Percentiles rank a stretch among this genome's conserved stretches.
phyloP scores from a whole-genome alignment of 306 rosid genomes.

The Abrus precatorius region DNA sequence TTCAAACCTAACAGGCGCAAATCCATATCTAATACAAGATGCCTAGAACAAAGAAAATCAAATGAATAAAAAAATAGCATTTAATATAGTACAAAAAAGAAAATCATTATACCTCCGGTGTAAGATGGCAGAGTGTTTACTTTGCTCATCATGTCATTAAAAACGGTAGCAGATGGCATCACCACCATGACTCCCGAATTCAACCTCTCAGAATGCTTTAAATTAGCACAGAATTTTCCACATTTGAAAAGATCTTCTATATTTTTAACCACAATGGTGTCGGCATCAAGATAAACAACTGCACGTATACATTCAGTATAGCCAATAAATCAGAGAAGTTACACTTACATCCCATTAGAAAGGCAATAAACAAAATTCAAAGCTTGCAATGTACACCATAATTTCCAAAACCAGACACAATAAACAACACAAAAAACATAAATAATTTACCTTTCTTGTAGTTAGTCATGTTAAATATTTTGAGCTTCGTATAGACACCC shows the following conservation, averaged over 20 bases:
- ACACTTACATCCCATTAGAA: slow-evolving; percentile 9
- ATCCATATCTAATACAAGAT: slow-evolving; percentile 31
- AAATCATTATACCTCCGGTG: slow-evolving; percentile 77
- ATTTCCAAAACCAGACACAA: slow-evolving; percentile 23
- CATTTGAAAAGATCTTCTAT: slow-evolving; percentile 89
- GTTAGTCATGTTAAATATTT: slow-evolving; percentile 91
- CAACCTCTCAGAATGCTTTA: slow-evolving; percentile 96
- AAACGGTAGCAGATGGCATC: slow-evolving; percentile 75
- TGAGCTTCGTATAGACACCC: slow-evolving; percentile 99
- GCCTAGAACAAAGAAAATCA: slow-evolving; percentile 12
- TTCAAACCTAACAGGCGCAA: slow-evolving; percentile 35
- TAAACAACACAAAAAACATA: background rate
- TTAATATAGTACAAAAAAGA: background rate
- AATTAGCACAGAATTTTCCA: slow-evolving; percentile 85
- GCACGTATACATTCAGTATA: slow-evolving; percentile 40
- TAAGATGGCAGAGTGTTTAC: slow-evolving; percentile 77
- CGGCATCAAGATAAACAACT: slow-evolving; percentile 95
- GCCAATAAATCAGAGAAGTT: slow-evolving; percentile 23
- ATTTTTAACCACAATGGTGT: slow-evolving; percentile 80
- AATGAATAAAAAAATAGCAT: slow-evolving; percentile 16
- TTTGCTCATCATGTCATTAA: slow-evolving; percentile 89
- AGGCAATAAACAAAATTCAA: slow-evolving; percentile 15
- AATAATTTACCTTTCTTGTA: slow-evolving; percentile 78
- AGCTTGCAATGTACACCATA: background rate
- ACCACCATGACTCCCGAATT: slow-evolving; percentile 94